A percentile compares a stretch with the other conserved stretches of the same genome.
Evolutionary conservation across 257 asterid genomes (phyloP).

Genomic region (Penstemon newberryi): DNA sequence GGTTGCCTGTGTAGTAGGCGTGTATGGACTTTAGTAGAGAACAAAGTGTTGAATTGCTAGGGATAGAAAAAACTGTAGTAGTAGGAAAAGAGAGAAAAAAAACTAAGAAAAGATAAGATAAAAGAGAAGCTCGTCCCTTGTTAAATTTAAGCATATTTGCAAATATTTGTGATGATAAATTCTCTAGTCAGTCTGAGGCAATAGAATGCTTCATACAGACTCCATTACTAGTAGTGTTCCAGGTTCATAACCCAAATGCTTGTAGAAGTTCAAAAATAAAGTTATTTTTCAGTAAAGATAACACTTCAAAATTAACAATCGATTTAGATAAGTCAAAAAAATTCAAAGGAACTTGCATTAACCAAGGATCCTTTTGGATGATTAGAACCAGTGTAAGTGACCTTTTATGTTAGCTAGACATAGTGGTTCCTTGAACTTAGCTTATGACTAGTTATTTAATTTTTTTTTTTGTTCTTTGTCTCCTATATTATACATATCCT

Average conservation of each 20-base stretch:
- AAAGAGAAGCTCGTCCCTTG: background rate
- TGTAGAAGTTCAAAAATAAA: background rate
- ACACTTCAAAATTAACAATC: background rate
- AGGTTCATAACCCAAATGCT: background rate
- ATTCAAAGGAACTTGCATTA: slow-evolving; percentile 1
- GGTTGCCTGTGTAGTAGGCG: background rate
- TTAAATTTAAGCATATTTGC: background rate
- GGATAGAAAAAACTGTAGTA: background rate
- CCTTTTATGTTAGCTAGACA: background rate
- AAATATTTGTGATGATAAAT: background rate
- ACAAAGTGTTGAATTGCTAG: background rate
- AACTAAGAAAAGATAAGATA: background rate
- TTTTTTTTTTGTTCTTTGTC: background rate
- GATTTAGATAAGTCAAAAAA: background rate
- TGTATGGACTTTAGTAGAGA: background rate
- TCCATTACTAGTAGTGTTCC: background rate
- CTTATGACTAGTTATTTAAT: background rate
- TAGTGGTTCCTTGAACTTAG: background rate
- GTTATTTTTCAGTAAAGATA: background rate
- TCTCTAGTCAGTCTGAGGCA: background rate
- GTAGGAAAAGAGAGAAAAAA: background rate
- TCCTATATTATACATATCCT: background rate
- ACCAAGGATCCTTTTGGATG: background rate
- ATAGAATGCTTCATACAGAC: background rate
- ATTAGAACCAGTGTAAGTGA: background rate